phyloP scores from a whole-genome alignment of 2,329 filamentous ascomycete genomes.

The Emmonsia crescens region DNA sequence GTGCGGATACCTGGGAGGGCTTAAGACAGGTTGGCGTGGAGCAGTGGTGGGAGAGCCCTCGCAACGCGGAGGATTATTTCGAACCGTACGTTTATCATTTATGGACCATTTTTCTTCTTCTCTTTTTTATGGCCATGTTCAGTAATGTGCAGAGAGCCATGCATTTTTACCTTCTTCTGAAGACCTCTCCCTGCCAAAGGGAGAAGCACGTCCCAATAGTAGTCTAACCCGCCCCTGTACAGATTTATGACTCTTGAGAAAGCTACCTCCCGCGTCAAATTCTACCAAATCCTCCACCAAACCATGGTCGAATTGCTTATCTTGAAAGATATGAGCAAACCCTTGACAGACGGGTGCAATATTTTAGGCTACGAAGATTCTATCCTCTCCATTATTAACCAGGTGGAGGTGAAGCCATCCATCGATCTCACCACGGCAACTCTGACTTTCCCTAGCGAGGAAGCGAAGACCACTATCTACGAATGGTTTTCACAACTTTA shows the following conservation, averaged over 20 bases:
- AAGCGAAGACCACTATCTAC: constrained; percentile 22
- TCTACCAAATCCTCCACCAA: constrained; percentile 41
- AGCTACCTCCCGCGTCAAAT: constrained; percentile 23
- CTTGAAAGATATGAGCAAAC: constrained; percentile 35
- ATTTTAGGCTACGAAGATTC: constrained; percentile 21
- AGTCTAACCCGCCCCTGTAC: background rate
- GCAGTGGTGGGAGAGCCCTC: constrained; percentile 29
- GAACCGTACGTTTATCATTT: constrained; percentile 27
- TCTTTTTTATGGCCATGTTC: background rate
- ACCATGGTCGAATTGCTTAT: constrained; percentile 47
- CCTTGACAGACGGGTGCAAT: constrained; percentile 24
- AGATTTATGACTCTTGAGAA: constrained; percentile 30
- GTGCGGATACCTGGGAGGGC: constrained; percentile 41
- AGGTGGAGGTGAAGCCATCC: constrained; percentile 22
- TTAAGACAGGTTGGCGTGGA: constrained; percentile 45
- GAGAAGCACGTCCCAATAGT: background rate
- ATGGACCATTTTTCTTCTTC: background rate
- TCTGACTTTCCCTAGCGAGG: constrained; percentile 24
- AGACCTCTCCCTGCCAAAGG: background rate
- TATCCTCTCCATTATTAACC: constrained; percentile 23
- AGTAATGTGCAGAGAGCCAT: background rate
- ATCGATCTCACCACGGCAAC: constrained; percentile 9
- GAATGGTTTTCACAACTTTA: constrained; percentile 25
- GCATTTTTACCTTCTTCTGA: background rate
- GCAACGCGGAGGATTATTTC: constrained; percentile 30